phyloP scores from a whole-genome alignment of 257 asterid genomes.

The Solanum lycopersicoides region DNA sequence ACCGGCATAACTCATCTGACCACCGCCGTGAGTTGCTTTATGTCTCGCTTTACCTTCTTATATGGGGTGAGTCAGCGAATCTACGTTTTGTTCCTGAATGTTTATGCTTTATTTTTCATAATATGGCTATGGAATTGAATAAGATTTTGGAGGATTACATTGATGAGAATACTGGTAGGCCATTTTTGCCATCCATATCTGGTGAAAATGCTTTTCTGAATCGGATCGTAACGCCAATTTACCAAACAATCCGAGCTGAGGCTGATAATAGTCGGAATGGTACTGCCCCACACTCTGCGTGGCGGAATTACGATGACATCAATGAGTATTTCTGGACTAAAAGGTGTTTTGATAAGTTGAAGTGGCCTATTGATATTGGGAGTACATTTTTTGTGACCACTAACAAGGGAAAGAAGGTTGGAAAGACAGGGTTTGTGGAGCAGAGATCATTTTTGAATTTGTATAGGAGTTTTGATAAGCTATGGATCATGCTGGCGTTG shows the following conservation, averaged over 20 bases:
- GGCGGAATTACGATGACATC: conserved; percentile 95
- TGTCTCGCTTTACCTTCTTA: conserved; percentile 65
- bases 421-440: conserved; percentile 98
- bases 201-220: conserved; percentile 75
- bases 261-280: conserved; percentile 80
- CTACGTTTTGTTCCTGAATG: conserved; percentile 88
- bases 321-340: conserved; percentile 96
- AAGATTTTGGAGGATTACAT: conserved; percentile 84
- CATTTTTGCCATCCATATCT: conserved; percentile 71
- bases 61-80: conserved; percentile 99
- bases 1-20: conserved; percentile 42
- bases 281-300: conserved; percentile 93
- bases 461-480: conserved; percentile 88
- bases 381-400: conserved; percentile 83
- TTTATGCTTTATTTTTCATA: conserved; percentile 67
- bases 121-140: conserved; percentile 93
- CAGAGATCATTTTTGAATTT: conserved; percentile 93
- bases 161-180: conserved; percentile 92
- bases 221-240: conserved; percentile 74
- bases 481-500: conserved; percentile 83
- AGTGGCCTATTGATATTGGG: conserved; percentile 86
- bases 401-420: conserved; percentile 70
- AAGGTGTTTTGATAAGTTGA: conserved; percentile 86
- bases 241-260: conserved; percentile 69
- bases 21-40: conserved; percentile 86